phyloP scores from a whole-genome alignment of 2,329 filamentous ascomycete species.

The Chrysoporthe deuterocubensis region DNA sequence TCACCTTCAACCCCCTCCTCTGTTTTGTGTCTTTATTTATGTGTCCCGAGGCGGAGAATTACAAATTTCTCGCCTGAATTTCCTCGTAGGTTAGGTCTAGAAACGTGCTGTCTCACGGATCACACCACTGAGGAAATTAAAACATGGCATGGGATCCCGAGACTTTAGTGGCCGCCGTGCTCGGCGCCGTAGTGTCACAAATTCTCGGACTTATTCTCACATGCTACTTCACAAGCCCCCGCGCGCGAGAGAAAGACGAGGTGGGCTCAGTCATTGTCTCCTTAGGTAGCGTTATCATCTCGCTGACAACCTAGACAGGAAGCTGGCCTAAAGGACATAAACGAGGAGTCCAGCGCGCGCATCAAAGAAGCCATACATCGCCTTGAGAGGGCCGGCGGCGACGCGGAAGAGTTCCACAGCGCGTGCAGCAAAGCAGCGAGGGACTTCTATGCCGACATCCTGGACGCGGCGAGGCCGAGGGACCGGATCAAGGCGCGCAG shows the following conservation, averaged over 20 bases:
- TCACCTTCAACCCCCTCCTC: neutral
- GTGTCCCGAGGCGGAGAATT: neutral
- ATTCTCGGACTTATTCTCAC: neutral
- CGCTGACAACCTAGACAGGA: neutral
- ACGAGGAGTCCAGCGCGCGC: neutral
- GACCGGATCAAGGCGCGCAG: neutral
- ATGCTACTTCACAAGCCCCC: neutral
- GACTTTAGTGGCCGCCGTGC: neutral
- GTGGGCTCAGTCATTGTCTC: neutral
- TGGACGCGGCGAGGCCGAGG: neutral
- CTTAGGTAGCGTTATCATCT: neutral
- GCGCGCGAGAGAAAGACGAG: neutral
- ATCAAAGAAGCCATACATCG: neutral
- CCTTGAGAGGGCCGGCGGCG: neutral
- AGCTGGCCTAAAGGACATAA: neutral
- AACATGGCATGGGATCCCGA: neutral
- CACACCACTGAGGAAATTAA: too few relatives aligned
- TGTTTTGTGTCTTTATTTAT: too few relatives aligned
- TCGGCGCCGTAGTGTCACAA: neutral
- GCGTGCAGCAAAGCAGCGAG: neutral
- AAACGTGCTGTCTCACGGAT: too few relatives aligned
- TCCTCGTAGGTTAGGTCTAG: neutral
- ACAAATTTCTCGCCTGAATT: neutral
- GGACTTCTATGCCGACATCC: neutral
- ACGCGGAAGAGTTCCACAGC: neutral